A percentile compares a stretch with the other conserved stretches of the same genome.
These are phyloP conservation scores for Dictyostelium capitatum DNA, from an alignment of 78 protist genomes.

Conservation along the genomic window DNA sequence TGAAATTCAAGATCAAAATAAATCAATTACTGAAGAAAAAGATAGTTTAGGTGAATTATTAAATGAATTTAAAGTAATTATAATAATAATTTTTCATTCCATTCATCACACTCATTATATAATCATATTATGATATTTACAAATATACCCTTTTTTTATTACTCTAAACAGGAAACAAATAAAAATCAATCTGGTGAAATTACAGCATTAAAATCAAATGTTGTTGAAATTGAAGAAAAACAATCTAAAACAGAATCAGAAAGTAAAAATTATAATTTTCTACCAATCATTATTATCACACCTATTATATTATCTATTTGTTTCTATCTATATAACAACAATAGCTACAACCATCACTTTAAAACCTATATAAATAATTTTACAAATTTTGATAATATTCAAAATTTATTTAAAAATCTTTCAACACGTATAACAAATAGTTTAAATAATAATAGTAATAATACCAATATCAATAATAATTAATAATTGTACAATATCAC, in stretches of 20 bases:
- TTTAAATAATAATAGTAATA: neutral
- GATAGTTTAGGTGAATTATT: conserved; percentile 46
- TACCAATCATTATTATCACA: conserved; percentile 25
- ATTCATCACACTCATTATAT: neutral
- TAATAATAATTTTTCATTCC: neutral
- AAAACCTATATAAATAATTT: neutral
- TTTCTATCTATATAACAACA: conserved; percentile 10
- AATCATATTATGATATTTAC: neutral
- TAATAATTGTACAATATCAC: neutral
- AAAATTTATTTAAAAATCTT: neutral
- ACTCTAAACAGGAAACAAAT: conserved; percentile 26
- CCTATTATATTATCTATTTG: conserved; percentile 3
- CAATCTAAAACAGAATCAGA: conserved; percentile 11
- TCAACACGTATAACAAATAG: neutral
- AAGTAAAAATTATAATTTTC: conserved; percentile 16
- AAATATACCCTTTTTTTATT: neutral
- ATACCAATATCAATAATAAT: neutral
- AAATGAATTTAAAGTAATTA: conserved; percentile 42
- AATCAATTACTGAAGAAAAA: conserved; percentile 53
- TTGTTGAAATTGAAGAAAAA: neutral
- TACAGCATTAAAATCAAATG: neutral
- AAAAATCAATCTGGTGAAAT: conserved; percentile 28
- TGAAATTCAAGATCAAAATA: conserved; percentile 18
- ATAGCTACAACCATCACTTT: conserved; percentile 6
- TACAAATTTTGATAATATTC: neutral